These are phyloP conservation scores for Magnaporthales sp. DNA, from an alignment of 2,329 filamentous ascomycete genomes.

Conservation along the genomic window DNA sequence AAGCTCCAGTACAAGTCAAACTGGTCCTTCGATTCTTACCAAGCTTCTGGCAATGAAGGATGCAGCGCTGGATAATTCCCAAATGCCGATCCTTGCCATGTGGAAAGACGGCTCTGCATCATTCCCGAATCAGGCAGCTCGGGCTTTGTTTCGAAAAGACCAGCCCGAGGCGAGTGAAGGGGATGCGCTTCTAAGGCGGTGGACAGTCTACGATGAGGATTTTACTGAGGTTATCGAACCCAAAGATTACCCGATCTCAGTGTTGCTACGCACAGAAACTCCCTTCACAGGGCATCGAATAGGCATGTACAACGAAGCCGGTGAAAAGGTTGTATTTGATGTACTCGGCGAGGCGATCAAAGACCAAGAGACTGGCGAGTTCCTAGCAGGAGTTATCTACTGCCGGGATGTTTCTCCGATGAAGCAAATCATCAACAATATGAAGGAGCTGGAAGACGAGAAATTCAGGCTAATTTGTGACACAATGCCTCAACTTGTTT, in stretches of 20 bases:
- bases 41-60: constrained; percentile 72
- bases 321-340: constrained; percentile 52
- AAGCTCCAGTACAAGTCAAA: constrained; percentile 33
- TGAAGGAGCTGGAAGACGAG: constrained; percentile 62
- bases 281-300: constrained; percentile 51
- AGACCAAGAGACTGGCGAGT: constrained; percentile 60
- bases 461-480: constrained; percentile 71
- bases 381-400: constrained; percentile 63
- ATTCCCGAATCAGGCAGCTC: constrained; percentile 61
- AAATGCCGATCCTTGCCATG: constrained; percentile 68
- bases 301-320: constrained; percentile 49
- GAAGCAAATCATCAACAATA: constrained; percentile 58
- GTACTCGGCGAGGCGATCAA: constrained; percentile 57
- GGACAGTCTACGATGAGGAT: constrained; percentile 55
- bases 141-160: constrained; percentile 37
- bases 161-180: constrained; percentile 34
- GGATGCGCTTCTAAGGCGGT: constrained; percentile 49
- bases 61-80: constrained; percentile 65
- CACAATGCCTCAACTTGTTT: constrained; percentile 63
- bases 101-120: constrained; percentile 72
- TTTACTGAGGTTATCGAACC: constrained; percentile 50
- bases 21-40: constrained; percentile 57
- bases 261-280: constrained; percentile 51
- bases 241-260: constrained; percentile 58
- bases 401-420: constrained; percentile 66